A percentile compares a stretch with the other conserved stretches of the same genome.
Conservation (phyloP, 2,329 filamentous ascomycete genomes). For the Diaporthe australafricana region DNA sequence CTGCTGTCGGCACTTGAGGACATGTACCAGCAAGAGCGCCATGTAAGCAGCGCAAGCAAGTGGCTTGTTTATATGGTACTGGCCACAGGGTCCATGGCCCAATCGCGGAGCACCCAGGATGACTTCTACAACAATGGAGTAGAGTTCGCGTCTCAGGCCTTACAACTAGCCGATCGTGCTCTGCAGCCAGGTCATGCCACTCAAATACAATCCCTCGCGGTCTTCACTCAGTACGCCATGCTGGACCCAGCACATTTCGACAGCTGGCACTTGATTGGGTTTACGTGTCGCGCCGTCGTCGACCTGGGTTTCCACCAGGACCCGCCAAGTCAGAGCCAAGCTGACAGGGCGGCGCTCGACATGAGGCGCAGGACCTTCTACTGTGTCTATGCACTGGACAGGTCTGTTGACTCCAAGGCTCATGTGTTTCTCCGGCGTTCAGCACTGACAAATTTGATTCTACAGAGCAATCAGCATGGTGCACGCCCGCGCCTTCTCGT, state of each 20-base stretch:
- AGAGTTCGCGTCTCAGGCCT: slow-evolving; percentile 70
- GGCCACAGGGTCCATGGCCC: slow-evolving; percentile 81
- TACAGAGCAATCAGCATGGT: slow-evolving; percentile 86
- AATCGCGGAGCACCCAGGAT: slow-evolving; percentile 77
- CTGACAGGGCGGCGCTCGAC: slow-evolving; percentile 78
- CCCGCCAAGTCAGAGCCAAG: slow-evolving; percentile 76
- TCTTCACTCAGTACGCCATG: slow-evolving; percentile 90
- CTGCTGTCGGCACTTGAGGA: slow-evolving; percentile 84
- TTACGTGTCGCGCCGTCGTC: slow-evolving; percentile 86
- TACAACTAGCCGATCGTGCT: slow-evolving; percentile 84
- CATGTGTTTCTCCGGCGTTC: slow-evolving; percentile 33
- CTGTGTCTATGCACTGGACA: slow-evolving; percentile 89
- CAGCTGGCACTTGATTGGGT: slow-evolving; percentile 92
- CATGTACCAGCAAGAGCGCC: slow-evolving; percentile 78
- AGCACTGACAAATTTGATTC: slow-evolving; percentile 35
- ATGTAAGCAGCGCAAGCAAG: slow-evolving; percentile 76
- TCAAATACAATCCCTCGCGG: slow-evolving; percentile 87
- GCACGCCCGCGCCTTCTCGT: slow-evolving; percentile 88
- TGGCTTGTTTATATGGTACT: slow-evolving; percentile 93
- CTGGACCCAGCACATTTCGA: slow-evolving; percentile 92
- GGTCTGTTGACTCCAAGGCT: slow-evolving; percentile 60
- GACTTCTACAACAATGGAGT: slow-evolving; percentile 69
- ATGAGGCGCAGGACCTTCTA: slow-evolving; percentile 87
- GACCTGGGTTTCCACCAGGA: slow-evolving; percentile 96
- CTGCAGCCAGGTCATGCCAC: slow-evolving; percentile 85